phyloP scores from a whole-genome alignment of 1,284 basidiomycete genomes.

The Acaromyces ingoldii region DNA sequence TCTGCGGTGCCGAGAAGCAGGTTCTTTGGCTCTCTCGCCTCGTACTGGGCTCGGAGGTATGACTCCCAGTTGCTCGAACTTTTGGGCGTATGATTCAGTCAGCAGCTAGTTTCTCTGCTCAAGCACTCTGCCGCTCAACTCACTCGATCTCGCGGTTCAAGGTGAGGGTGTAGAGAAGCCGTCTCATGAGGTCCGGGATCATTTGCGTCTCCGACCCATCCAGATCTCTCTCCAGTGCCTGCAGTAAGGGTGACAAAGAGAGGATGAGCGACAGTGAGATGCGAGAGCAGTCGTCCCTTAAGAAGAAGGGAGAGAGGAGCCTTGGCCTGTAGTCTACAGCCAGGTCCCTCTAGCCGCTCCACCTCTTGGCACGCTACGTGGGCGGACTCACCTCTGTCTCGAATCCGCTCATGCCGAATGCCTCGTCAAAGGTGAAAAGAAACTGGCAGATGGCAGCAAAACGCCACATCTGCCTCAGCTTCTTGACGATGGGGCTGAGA shows the following conservation, averaged over 20 bases:
- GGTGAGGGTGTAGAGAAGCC: constrained; percentile 56
- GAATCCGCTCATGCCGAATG: constrained; percentile 45
- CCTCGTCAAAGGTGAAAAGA: constrained; percentile 48
- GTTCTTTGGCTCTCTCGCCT: constrained; percentile 19
- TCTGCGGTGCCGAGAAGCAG: constrained; percentile 33
- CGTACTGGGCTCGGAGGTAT: constrained; percentile 25
- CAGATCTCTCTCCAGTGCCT: constrained; percentile 55
- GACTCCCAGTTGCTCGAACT: constrained; percentile 28
- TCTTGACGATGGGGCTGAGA: constrained; percentile 22
- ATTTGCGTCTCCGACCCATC: constrained; percentile 53
- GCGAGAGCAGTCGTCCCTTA: neutral
- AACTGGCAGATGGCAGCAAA: constrained; percentile 50
- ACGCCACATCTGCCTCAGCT: constrained; percentile 42
- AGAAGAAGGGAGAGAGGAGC: neutral
- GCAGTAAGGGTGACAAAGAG: neutral
- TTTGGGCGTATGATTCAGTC: neutral
- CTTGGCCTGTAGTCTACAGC: neutral
- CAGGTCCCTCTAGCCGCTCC: neutral
- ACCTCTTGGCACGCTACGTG: too few relatives aligned
- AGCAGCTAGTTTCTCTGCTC: too few relatives aligned
- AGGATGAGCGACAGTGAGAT: neutral
- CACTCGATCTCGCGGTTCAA: constrained; percentile 56
- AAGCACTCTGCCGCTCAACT: constrained; percentile 17
- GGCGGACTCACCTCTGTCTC: constrained; percentile 33
- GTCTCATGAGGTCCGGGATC: constrained; percentile 54